Evolutionary conservation across 345 rosid species (phyloP).

Genomic region (Lenwebbia sp.): DNA sequence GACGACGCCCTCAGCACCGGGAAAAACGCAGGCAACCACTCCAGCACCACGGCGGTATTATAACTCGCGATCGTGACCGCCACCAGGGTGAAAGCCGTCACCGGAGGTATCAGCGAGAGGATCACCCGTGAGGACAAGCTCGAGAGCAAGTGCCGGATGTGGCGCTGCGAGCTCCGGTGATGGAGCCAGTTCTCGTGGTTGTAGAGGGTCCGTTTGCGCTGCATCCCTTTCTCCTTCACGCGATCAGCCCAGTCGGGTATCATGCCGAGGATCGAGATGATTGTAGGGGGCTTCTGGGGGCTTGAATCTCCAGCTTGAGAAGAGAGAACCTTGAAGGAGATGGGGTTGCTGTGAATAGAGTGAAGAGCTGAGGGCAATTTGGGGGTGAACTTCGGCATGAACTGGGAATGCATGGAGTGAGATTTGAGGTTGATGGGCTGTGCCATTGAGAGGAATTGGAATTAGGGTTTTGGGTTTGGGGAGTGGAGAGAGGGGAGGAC

Average conservation of each 20-base stretch:
- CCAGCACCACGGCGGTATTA: slow-evolving; percentile 52
- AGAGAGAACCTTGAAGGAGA: slow-evolving; percentile 7
- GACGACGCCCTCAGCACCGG: slow-evolving; percentile 71
- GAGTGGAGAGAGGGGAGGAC: slow-evolving; percentile 11
- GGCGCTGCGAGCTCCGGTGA: slow-evolving; percentile 85
- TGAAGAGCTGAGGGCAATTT: slow-evolving; percentile 2
- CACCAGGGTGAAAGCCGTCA: slow-evolving; percentile 55
- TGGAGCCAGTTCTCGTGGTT: slow-evolving; percentile 72
- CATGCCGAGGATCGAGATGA: slow-evolving; percentile 49
- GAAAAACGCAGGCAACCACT: slow-evolving; percentile 51
- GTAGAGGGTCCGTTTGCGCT: slow-evolving; percentile 58
- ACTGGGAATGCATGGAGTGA: slow-evolving; percentile 12
- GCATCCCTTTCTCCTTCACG: slow-evolving; percentile 76
- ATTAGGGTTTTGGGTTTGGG: slow-evolving; percentile 16
- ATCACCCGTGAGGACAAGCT: slow-evolving; percentile 74
- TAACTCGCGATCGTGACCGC: slow-evolving; percentile 53
- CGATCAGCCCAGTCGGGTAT: slow-evolving; percentile 88
- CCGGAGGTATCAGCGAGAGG: slow-evolving; percentile 83
- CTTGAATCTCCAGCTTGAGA: slow-evolving; percentile 13
- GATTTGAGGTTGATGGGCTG: slow-evolving; percentile 19
- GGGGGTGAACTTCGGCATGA: slow-evolving; percentile 16
- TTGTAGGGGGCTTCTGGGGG: slow-evolving; percentile 13
- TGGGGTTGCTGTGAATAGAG: background rate
- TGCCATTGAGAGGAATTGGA: slow-evolving; percentile 29
- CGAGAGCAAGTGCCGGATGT: slow-evolving; percentile 65